Percentiles rank a stretch among this genome's conserved stretches.
Evolutionary conservation across 768 basidiomycete species (phyloP).

Genomic region (Paxillus ammoniavirescens): DNA sequence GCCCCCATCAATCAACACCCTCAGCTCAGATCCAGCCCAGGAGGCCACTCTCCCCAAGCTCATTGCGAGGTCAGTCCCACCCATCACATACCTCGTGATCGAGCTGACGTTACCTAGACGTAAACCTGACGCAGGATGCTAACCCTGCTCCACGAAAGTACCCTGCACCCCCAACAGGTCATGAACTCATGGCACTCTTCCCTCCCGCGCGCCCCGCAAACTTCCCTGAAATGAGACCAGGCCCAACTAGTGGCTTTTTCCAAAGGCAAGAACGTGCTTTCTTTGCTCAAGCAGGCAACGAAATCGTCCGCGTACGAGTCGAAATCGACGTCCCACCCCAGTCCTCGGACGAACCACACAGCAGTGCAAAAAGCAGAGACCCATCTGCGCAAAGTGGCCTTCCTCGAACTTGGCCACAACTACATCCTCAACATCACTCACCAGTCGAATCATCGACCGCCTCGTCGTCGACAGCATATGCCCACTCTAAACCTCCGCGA

Average conservation of each 20-base stretch:
- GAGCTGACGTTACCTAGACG: constrained; percentile 41
- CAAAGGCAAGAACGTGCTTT: constrained; percentile 76
- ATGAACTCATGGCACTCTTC: constrained; percentile 85
- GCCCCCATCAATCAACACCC: constrained; percentile 32
- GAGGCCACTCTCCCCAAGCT: constrained; percentile 62
- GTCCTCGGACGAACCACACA: constrained; percentile 13
- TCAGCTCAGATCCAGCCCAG: constrained; percentile 37
- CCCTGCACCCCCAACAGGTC: constrained; percentile 76
- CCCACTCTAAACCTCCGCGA: constrained; percentile 33
- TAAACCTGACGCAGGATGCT: constrained; percentile 58
- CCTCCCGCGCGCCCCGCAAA: constrained; percentile 64
- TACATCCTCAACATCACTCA: constrained; percentile 29
- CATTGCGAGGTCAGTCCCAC: constrained; percentile 49
- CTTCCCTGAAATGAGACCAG: constrained; percentile 54
- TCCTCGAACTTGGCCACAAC: constrained; percentile 31
- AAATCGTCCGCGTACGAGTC: constrained; percentile 72
- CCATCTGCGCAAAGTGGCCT: constrained; percentile 19
- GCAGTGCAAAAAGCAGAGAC: constrained; percentile 29
- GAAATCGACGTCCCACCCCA: constrained; percentile 55
- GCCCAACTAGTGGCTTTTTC: constrained; percentile 73
- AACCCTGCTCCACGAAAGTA: constrained; percentile 55
- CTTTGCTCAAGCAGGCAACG: constrained; percentile 75
- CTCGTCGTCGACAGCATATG: constrained; percentile 31
- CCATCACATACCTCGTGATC: constrained; percentile 2
- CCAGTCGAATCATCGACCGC: constrained; percentile 23